A percentile compares a stretch with the other conserved stretches of the same genome.
Evolutionary conservation across 495 filamentous ascomycete genomes (phyloP).

Genomic region (Antarctomyces pellizariae): DNA sequence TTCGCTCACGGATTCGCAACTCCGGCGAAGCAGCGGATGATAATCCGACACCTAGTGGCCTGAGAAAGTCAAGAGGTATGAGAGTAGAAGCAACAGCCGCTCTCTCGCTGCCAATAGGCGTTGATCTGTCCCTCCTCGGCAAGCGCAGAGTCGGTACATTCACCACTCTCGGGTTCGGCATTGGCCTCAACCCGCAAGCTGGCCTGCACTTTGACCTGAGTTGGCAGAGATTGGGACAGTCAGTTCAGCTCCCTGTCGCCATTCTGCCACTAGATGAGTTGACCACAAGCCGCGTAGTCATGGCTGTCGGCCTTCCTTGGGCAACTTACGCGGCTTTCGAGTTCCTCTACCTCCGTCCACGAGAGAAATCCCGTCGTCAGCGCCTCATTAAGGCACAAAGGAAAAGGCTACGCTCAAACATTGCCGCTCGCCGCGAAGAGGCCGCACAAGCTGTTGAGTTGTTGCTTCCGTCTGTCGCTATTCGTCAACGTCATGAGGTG

Average conservation of each 20-base stretch:
- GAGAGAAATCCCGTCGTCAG: slow-evolving; percentile 8
- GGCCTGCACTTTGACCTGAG: slow-evolving; percentile 17
- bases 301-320: slow-evolving; percentile 19
- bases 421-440: background rate
- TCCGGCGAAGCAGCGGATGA: background rate
- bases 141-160: background rate
- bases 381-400: background rate
- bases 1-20: background rate
- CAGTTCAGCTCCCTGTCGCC: slow-evolving; percentile 18
- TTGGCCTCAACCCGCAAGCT: background rate
- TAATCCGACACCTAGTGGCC: no score
- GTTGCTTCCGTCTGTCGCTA: background rate
- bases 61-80: no score
- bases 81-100: no score
- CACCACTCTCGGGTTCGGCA: background rate
- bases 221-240: slow-evolving; percentile 21
- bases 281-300: slow-evolving; percentile 2
- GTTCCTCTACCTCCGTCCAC: slow-evolving; percentile 21
- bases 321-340: slow-evolving; percentile 23
- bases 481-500: background rate
- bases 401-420: background rate
- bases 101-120: no score
- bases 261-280: slow-evolving; percentile 6
- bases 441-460: background rate
- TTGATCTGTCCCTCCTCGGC: background rate